These are phyloP conservation scores for Volvox reticuliferus DNA, from an alignment of 139 green algal genomes.

Conservation along the genomic window DNA sequence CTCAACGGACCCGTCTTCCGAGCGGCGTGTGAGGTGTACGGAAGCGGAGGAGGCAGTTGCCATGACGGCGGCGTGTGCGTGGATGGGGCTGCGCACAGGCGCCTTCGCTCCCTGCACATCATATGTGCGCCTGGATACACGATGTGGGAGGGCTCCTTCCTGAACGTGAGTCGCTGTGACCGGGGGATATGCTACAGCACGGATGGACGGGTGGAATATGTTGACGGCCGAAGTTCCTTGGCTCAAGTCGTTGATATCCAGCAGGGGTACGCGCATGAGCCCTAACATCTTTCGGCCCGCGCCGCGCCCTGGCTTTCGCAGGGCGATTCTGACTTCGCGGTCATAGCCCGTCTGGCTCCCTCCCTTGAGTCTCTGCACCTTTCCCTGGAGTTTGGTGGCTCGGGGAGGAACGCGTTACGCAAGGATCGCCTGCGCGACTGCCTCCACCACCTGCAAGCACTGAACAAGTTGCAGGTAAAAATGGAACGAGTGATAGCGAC, in stretches of 20 bases:
- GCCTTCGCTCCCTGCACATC: neutral
- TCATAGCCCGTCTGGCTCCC: neutral
- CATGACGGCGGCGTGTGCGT: neutral
- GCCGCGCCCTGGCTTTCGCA: neutral
- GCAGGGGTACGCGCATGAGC: too few species aligned
- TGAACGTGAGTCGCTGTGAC: neutral
- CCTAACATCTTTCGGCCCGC: too few species aligned
- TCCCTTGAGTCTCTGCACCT: constrained; percentile 25
- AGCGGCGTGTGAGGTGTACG: neutral
- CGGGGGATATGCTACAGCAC: neutral
- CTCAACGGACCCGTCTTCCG: constrained; percentile 16
- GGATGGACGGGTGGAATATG: neutral
- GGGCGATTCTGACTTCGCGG: neutral
- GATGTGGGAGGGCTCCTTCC: constrained; percentile 24
- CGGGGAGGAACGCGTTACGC: neutral
- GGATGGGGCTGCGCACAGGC: neutral
- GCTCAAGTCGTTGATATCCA: too few species aligned
- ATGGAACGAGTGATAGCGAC: too few species aligned
- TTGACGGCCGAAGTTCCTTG: too few species aligned
- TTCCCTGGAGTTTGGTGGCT: neutral
- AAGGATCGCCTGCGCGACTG: neutral
- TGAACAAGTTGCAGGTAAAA: neutral
- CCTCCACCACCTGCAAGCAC: neutral
- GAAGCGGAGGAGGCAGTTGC: neutral
- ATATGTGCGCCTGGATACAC: constrained; percentile 5